Conservation (phyloP, 2,329 filamentous ascomycete species). For the Epichloe baconii region DNA sequence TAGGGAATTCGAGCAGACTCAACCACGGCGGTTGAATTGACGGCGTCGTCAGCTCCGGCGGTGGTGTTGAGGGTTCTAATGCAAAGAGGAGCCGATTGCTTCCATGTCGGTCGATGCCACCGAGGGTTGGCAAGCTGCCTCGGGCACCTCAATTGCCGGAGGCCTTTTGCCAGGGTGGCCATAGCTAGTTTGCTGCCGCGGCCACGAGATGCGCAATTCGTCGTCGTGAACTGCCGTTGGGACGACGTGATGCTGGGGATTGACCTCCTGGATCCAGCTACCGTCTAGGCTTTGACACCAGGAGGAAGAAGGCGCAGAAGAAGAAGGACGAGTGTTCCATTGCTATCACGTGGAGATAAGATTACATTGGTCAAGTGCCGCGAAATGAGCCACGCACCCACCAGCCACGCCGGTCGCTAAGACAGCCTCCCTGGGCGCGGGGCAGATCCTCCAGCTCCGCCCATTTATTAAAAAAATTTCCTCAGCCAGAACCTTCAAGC, state of each 20-base stretch:
- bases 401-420: slow-evolving; percentile 9
- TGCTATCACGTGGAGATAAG: slow-evolving; percentile 13
- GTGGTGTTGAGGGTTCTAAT: slow-evolving; percentile 14
- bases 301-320: too few species aligned
- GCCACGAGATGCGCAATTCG: not conserved
- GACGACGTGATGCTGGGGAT: not conserved
- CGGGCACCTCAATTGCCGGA: slow-evolving; percentile 24
- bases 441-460: slow-evolving; percentile 18
- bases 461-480: slow-evolving; percentile 21
- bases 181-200: slow-evolving; percentile 15
- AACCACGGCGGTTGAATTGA: slow-evolving; percentile 8
- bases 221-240: not conserved
- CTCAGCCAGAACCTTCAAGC: slow-evolving; percentile 8
- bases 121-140: slow-evolving; percentile 17
- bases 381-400: not conserved
- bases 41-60: slow-evolving; percentile 6
- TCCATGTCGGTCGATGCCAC: slow-evolving; percentile 16
- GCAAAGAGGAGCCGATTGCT: slow-evolving; percentile 13
- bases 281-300: not conserved
- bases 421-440: slow-evolving; percentile 16
- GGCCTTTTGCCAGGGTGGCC: slow-evolving; percentile 20
- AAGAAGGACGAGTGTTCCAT: not conserved
- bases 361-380: slow-evolving; percentile 3
- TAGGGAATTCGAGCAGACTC: slow-evolving; percentile 18
- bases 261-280: not conserved